Base-by-base conservation (phyloP, 1,139 yeast genomes). In the Sugiyamaella pinicola region DNA sequence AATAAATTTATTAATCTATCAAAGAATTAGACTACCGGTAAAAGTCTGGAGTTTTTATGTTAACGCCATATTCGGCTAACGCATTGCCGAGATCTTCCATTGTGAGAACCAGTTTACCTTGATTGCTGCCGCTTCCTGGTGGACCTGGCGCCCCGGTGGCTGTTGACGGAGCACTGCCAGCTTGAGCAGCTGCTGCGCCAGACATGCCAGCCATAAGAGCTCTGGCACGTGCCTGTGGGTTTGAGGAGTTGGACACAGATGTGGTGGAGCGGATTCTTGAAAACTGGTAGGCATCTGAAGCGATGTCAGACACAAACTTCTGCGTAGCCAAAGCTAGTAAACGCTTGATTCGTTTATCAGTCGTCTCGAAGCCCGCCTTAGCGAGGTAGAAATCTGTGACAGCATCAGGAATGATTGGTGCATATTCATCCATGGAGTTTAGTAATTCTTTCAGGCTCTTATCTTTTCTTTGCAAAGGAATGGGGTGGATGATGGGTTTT, bases 331-430 rank as follows among this genome's bases (percentile, higher is more conserved):
- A 75, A 0, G 98, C 98, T 51, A 95, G 74, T 43, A 95, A 74
- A 53, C 98, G 77, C 66, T 91, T 90, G 57, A 93, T 85, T 56
- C 91, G 80, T 7, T 82, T 73, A 64, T 90, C 96, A 35, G 85
- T 79, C 24, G 95, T 82, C 56, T 85, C 88, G 64, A 95, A 85
- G 39, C 99, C 99, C 57, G 91, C 86, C 64, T 86, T 86, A 19
- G 91, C 84, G 49, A 95, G 74, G 65, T 93, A 93, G 69, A 89
- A 93, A 65, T 93, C 98, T 0, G 96, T 88, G n/a, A 95, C 98
- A 0, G 96, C 95, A 67, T 95, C 99, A 0, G 99, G 99, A 42
- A 95, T 93, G 39, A 95, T 87, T 1, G 99, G 99, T 2, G 96
- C 90, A 69, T 85, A 90, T 55, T 90, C 96, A 58, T 89, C 96